Evolutionary conservation across 2,329 filamentous ascomycete genomes (phyloP).

Genomic region (Aspergillus calidoustus): DNA sequence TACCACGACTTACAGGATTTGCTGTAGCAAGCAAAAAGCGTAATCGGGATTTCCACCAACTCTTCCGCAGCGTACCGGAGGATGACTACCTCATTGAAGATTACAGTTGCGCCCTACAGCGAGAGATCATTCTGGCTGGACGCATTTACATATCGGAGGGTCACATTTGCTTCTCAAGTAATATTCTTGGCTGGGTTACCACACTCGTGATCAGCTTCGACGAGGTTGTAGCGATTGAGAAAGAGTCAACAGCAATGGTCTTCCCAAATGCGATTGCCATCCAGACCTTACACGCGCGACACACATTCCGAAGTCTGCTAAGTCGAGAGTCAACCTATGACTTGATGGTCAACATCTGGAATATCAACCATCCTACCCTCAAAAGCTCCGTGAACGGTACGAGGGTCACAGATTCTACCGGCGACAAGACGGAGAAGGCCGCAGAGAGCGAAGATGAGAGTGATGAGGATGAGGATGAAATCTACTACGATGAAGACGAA

Average conservation of each 20-base stretch:
- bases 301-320: constrained; percentile 93
- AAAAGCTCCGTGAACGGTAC: constrained; percentile 92
- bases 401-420: constrained; percentile 75
- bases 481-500: constrained; percentile 58
- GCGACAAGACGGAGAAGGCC: constrained; percentile 87
- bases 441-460: constrained; percentile 72
- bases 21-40: constrained; percentile 95
- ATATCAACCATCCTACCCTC: constrained; percentile 88
- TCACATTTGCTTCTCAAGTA: constrained; percentile 97
- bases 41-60: constrained; percentile 89
- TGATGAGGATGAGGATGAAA: constrained; percentile 71
- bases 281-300: constrained; percentile 90
- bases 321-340: constrained; percentile 96
- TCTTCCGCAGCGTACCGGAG: constrained; percentile 96
- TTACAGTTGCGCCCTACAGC: constrained; percentile 93
- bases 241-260: constrained; percentile 90
- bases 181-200: constrained; percentile 97
- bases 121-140: constrained; percentile 93
- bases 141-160: constrained; percentile 95
- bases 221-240: constrained; percentile 95
- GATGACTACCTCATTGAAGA: constrained; percentile 98
- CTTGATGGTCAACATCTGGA: constrained; percentile 97
- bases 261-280: constrained; percentile 99
- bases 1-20: constrained; percentile 87
- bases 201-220: constrained; percentile 98